These are phyloP conservation scores for Trametes meyenii DNA, from an alignment of 768 basidiomycete species.

Conservation along the genomic window DNA sequence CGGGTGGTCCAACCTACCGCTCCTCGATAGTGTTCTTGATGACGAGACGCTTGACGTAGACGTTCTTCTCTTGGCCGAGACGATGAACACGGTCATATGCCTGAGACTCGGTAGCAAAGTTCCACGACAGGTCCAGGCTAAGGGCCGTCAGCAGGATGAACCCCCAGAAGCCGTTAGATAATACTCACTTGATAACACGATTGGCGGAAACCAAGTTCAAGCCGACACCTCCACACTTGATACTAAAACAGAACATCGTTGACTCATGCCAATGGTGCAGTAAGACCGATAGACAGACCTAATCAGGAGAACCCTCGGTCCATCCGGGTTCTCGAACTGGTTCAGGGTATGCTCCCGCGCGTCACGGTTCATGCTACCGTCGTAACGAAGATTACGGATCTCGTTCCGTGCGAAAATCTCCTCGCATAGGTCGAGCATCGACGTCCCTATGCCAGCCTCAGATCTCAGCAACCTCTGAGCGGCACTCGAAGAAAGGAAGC, in stretches of 20 bases:
- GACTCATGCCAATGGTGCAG: no score
- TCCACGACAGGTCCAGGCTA: constrained; percentile 77
- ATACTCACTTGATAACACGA: constrained; percentile 63
- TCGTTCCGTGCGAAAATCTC: constrained; percentile 61
- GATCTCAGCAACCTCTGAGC: not conserved
- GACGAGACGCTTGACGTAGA: constrained; percentile 67
- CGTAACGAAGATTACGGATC: constrained; percentile 61
- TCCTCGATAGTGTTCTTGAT: constrained; percentile 76
- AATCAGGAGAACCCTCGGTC: constrained; percentile 67
- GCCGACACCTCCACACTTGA: constrained; percentile 72
- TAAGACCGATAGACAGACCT: constrained; percentile 46
- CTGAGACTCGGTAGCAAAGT: constrained; percentile 71
- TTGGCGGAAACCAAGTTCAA: constrained; percentile 67
- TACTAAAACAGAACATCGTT: constrained; percentile 41
- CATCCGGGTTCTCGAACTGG: constrained; percentile 55
- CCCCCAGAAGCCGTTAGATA: not conserved
- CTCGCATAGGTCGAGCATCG: constrained; percentile 69
- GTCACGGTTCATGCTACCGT: constrained; percentile 65
- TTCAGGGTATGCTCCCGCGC: constrained; percentile 53
- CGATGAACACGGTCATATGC: constrained; percentile 65
- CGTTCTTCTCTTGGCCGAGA: constrained; percentile 70
- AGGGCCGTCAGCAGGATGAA: not conserved
- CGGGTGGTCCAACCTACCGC: constrained; percentile 45
- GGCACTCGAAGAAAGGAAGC: constrained; percentile 19
- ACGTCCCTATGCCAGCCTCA: constrained; percentile 57